Percentiles rank a stretch among this genome's conserved stretches.
These are phyloP conservation scores for Pochonia chlamydosporia DNA, from an alignment of 2,329 filamentous ascomycete species.

Conservation along the genomic window DNA sequence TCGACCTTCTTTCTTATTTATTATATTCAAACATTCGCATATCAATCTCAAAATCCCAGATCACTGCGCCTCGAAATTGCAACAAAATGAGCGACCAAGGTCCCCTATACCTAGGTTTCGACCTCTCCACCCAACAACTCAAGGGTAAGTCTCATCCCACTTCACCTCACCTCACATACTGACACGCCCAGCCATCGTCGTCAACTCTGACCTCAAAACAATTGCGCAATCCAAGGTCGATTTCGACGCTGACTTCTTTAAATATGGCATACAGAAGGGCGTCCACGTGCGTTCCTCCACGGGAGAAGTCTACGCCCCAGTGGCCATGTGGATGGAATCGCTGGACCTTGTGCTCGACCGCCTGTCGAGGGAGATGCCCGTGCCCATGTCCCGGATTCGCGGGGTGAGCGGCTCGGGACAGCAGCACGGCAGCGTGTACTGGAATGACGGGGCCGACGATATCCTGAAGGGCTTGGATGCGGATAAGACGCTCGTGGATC, in stretches of 20 bases:
- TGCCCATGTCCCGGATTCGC: constrained; percentile 65
- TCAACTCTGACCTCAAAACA: constrained; percentile 76
- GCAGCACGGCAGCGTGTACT: constrained; percentile 97
- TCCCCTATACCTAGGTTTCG: constrained; percentile 83
- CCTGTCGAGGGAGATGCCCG: constrained; percentile 57
- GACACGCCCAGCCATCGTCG: constrained; percentile 62
- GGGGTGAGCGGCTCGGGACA: constrained; percentile 90
- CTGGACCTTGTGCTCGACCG: constrained; percentile 77
- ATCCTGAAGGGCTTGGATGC: constrained; percentile 57
- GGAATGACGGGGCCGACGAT: constrained; percentile 64
- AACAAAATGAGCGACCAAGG: constrained; percentile 17
- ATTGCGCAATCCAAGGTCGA: constrained; percentile 85
- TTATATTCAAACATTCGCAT: background rate
- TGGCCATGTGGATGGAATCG: constrained; percentile 91
- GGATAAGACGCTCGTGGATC: constrained; percentile 59
- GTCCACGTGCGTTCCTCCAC: constrained; percentile 77
- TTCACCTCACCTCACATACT: background rate
- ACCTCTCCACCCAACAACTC: constrained; percentile 93
- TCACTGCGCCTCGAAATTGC: constrained; percentile 23
- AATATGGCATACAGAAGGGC: constrained; percentile 81
- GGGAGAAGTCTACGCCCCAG: constrained; percentile 86
- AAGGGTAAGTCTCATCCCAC: constrained; percentile 58
- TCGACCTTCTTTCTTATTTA: background rate
- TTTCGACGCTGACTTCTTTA: constrained; percentile 79
- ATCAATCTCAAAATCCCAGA: too few relatives aligned